A percentile compares a stretch with the other conserved stretches of the same genome.
phyloP scores from a whole-genome alignment of 1,284 basidiomycete genomes.

The Irpex rosettiformis region DNA sequence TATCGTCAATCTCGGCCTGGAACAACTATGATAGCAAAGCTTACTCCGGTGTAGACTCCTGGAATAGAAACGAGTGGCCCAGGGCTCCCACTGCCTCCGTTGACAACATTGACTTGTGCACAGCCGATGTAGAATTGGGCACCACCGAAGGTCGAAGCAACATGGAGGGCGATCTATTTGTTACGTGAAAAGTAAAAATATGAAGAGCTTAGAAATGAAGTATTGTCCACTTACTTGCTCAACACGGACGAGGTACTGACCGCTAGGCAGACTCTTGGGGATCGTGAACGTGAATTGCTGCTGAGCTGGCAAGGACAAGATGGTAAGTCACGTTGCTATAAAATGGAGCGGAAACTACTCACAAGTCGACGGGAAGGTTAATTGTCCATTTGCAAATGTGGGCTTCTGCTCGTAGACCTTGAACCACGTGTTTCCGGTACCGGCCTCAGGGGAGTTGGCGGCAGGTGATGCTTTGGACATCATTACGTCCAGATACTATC shows the following conservation, averaged over 20 bases:
- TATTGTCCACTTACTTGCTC: slow-evolving; percentile 22
- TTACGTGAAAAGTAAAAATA: too few relatives aligned
- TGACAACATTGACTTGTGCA: slow-evolving; percentile 32
- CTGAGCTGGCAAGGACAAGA: neutral
- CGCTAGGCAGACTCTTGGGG: slow-evolving; percentile 25
- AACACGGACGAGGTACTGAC: slow-evolving; percentile 27
- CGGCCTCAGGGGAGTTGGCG: slow-evolving; percentile 38
- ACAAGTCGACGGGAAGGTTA: slow-evolving; percentile 27
- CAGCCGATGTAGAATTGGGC: slow-evolving; percentile 29
- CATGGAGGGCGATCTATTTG: slow-evolving; percentile 35
- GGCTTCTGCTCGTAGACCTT: slow-evolving; percentile 44
- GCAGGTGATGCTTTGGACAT: slow-evolving; percentile 40
- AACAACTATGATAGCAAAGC: neutral
- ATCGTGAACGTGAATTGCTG: slow-evolving; percentile 37
- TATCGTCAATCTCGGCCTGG: neutral
- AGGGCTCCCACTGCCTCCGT: slow-evolving; percentile 37
- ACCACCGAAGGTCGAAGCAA: slow-evolving; percentile 24
- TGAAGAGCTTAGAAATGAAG: slow-evolving; percentile 23
- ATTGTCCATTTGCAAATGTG: slow-evolving; percentile 27
- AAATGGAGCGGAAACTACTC: slow-evolving; percentile 29
- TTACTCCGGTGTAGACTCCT: slow-evolving; percentile 37
- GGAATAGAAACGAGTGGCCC: slow-evolving; percentile 40
- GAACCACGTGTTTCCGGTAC: slow-evolving; percentile 44
- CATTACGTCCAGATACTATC: slow-evolving; percentile 38
- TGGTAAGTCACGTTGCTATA: neutral